phyloP scores from a whole-genome alignment of 2,329 filamentous ascomycete species.

The Neoascochyta sp. region DNA sequence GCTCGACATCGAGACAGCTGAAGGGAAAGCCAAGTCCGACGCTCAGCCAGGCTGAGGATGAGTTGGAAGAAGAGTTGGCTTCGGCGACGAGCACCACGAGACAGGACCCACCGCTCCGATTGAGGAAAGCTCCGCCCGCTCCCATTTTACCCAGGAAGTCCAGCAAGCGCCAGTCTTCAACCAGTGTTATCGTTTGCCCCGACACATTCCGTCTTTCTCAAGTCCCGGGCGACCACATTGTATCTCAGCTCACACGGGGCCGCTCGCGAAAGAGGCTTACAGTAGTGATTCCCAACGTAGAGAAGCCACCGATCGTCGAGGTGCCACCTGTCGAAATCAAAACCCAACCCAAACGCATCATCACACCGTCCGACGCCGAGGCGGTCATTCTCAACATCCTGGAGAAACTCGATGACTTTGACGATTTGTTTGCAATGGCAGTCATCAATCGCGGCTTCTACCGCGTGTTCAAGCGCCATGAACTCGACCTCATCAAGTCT shows the following conservation, averaged over 20 bases:
- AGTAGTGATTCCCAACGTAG: no score
- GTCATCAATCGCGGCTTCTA: conserved; percentile 56
- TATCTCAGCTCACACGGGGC: conserved; percentile 23
- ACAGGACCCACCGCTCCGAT: conserved; percentile 11
- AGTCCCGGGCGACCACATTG: conserved; percentile 30
- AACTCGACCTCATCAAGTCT: conserved; percentile 52
- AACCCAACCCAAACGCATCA: no score
- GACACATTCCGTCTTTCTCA: conserved; percentile 19
- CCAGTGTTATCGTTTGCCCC: no score
- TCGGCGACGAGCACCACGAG: conserved; percentile 24
- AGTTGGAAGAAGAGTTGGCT: conserved; percentile 32
- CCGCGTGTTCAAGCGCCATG: conserved; percentile 55
- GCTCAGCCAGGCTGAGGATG: conserved; percentile 46
- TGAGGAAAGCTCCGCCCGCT: conserved; percentile 13
- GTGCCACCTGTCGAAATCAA: no score
- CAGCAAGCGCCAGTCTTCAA: conserved; percentile 38
- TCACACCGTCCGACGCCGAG: conserved; percentile 46
- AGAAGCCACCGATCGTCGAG: no score
- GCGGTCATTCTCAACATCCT: conserved; percentile 53
- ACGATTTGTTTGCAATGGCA: conserved; percentile 55
- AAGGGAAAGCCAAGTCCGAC: conserved; percentile 40
- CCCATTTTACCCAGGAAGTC: conserved; percentile 43
- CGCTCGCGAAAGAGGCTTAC: conserved; percentile 14
- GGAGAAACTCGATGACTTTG: conserved; percentile 46
- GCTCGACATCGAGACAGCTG: conserved; percentile 16